Evolutionary conservation across 331 rosid species (phyloP).

Genomic region (Acacia concinna): DNA sequence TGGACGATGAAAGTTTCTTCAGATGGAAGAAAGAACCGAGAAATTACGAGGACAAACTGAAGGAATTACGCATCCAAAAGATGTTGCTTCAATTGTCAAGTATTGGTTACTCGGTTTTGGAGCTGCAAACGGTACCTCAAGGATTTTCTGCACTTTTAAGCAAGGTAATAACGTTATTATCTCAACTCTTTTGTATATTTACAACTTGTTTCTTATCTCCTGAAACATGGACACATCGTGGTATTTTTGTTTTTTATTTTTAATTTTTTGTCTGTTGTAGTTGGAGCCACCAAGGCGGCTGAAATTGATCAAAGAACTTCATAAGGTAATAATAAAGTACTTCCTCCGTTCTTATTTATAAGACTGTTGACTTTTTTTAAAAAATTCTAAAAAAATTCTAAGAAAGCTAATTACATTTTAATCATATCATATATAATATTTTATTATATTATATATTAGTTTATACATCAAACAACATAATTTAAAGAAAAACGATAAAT

Average conservation of each 20-base stretch:
- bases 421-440: too few relatives aligned
- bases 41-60: slow-evolving; percentile 71
- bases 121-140: slow-evolving; percentile 89
- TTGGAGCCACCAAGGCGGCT: slow-evolving; percentile 65
- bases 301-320: slow-evolving; percentile 65
- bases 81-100: slow-evolving; percentile 70
- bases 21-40: slow-evolving; percentile 66
- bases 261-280: slow-evolving; percentile 51
- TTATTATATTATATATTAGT: too few relatives aligned
- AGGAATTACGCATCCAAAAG: slow-evolving; percentile 84
- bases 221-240: neutral
- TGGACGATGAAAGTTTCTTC: slow-evolving; percentile 79
- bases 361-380: too few relatives aligned
- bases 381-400: too few relatives aligned
- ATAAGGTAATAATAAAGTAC: slow-evolving; percentile 72
- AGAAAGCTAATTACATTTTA: too few relatives aligned
- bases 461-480: too few relatives aligned
- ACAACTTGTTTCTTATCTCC: slow-evolving; percentile 17
- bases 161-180: slow-evolving; percentile 57
- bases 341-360: too few relatives aligned
- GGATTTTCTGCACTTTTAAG: slow-evolving; percentile 89
- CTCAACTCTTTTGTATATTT: neutral
- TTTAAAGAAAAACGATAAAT: too few relatives aligned
- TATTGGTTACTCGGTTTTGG: slow-evolving; percentile 70
- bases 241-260: slow-evolving; percentile 11